phyloP scores from a whole-genome alignment of 306 rosid species.

The Lablab purpureus region DNA sequence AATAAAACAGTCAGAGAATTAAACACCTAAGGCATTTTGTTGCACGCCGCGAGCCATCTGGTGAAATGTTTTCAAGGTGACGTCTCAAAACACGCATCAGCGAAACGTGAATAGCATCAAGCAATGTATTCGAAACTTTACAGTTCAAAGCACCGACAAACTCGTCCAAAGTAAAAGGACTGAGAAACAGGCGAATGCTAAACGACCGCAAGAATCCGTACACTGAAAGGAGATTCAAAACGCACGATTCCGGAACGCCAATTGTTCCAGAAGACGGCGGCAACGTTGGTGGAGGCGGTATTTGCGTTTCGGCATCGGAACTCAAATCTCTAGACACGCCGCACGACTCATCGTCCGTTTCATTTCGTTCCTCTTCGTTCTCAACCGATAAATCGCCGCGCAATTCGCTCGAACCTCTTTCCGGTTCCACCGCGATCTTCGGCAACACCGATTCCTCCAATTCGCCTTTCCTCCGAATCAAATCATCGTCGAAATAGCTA shows the following conservation, averaged over 20 bases:
- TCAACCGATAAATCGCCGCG: constrained; percentile 43
- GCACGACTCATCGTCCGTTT: constrained; percentile 54
- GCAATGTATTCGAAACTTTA: constrained; percentile 62
- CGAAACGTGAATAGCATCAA: constrained; percentile 84
- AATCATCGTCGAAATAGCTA: constrained; percentile 53
- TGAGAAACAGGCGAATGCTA: constrained; percentile 67
- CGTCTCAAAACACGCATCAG: constrained; percentile 77
- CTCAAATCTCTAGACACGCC: constrained; percentile 53
- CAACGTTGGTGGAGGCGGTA: constrained; percentile 53
- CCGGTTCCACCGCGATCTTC: constrained; percentile 12
- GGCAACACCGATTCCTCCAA: constrained; percentile 55
- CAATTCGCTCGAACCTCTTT: constrained; percentile 51
- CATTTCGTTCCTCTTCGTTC: constrained; percentile 49
- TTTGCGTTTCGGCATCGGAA: constrained; percentile 44
- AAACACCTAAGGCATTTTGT: constrained; percentile 77
- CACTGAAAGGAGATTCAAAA: constrained; percentile 72
- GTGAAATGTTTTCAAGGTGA: constrained; percentile 71
- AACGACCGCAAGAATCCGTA: constrained; percentile 83
- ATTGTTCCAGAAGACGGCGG: constrained; percentile 83
- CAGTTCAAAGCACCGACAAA: constrained; percentile 88
- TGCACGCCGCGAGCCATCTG: constrained; percentile 75
- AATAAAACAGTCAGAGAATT: background rate
- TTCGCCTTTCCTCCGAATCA: constrained; percentile 57
- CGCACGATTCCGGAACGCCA: constrained; percentile 76
- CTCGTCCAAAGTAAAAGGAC: constrained; percentile 83